Conservation (phyloP, 345 rosid species). For the Odontarrhena argentea region DNA sequence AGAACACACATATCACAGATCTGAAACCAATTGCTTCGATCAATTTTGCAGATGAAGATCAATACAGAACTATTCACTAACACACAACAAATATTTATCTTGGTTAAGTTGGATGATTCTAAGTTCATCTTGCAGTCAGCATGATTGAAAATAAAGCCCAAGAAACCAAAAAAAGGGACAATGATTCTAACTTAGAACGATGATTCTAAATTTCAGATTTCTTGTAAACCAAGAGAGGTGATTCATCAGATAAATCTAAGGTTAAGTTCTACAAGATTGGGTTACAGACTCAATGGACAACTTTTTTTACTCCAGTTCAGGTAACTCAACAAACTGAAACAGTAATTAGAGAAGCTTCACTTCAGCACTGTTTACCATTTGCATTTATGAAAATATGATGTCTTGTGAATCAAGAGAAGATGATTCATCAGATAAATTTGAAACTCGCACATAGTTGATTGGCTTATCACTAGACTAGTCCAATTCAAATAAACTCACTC, state of each 20-base stretch:
- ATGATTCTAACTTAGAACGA: no score
- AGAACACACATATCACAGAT: neutral
- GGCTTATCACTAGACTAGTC: slow-evolving; percentile 17
- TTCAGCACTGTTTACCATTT: slow-evolving; percentile 1
- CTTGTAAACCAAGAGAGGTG: slow-evolving; percentile 11
- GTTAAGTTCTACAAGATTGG: slow-evolving; percentile 13
- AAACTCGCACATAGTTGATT: slow-evolving; percentile 5
- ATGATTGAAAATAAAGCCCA: slow-evolving; percentile 9
- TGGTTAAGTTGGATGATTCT: neutral
- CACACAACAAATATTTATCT: slow-evolving; percentile 19
- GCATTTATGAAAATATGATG: slow-evolving; percentile 8
- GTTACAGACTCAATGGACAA: slow-evolving; percentile 19
- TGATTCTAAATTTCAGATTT: neutral
- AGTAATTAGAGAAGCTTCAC: slow-evolving; percentile 22
- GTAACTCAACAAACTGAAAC: slow-evolving; percentile 23
- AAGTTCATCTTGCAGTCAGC: slow-evolving; percentile 15
- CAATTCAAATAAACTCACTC: slow-evolving; percentile 19
- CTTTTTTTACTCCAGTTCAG: slow-evolving; percentile 8
- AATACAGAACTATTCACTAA: neutral
- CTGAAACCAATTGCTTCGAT: slow-evolving; percentile 1
- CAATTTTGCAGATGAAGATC: slow-evolving; percentile 1
- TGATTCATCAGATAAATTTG: neutral
- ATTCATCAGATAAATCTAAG: neutral
- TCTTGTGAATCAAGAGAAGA: slow-evolving; percentile 32
- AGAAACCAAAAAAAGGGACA: neutral